Conservation (phyloP, 1,139 yeast genomes). For the Yamadazyma songkhlaensis region DNA sequence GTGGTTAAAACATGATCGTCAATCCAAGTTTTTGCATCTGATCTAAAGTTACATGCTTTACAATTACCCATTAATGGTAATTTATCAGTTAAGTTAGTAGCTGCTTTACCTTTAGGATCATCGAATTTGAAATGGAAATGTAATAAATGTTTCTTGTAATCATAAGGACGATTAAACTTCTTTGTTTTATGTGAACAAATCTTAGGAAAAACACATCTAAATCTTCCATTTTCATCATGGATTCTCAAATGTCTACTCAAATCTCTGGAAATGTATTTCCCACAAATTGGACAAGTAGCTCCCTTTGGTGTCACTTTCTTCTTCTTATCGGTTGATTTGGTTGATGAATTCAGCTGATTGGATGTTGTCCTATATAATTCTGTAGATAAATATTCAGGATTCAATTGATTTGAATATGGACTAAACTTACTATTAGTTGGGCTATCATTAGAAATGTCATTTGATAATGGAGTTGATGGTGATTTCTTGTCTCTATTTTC, state of each 20-base stretch:
- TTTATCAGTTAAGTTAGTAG: constrained; percentile 44
- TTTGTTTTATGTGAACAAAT: constrained; percentile 46
- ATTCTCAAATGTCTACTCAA: constrained; percentile 45
- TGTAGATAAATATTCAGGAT: not conserved
- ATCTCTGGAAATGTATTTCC: constrained; percentile 43
- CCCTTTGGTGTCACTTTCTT: constrained; percentile 32
- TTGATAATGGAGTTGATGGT: constrained; percentile 7
- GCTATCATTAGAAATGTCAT: constrained; percentile 6
- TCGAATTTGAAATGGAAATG: constrained; percentile 46
- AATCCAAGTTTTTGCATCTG: constrained; percentile 40
- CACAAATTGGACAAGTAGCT: constrained; percentile 40
- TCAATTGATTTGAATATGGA: constrained; percentile 1
- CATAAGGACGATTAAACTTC: constrained; percentile 47
- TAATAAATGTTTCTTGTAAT: constrained; percentile 45
- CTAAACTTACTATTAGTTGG: constrained; percentile 3
- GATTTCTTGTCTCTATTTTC: constrained; percentile 4
- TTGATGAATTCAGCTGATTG: constrained; percentile 21
- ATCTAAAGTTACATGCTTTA: constrained; percentile 35
- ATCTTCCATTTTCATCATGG: constrained; percentile 47
- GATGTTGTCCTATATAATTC: constrained; percentile 19
- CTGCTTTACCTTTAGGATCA: constrained; percentile 41
- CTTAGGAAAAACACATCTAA: constrained; percentile 44
- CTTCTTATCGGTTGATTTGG: constrained; percentile 10
- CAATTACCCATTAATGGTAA: constrained; percentile 39
- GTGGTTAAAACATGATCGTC: constrained; percentile 38